Evolutionary conservation across 2,329 filamentous ascomycete species (phyloP).

Genomic region (Helicocarpus griseus): DNA sequence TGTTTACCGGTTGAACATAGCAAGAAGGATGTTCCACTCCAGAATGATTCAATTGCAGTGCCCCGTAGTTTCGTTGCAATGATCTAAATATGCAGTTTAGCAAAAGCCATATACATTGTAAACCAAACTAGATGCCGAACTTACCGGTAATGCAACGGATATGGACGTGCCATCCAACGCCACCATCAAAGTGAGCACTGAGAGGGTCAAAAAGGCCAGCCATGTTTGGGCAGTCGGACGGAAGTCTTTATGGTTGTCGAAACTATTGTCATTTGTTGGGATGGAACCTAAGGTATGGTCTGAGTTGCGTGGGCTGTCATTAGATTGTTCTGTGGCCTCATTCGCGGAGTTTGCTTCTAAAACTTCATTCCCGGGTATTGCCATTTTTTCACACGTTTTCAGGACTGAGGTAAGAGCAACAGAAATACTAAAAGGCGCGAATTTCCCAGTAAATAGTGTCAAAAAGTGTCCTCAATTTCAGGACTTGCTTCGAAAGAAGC

Average conservation of each 20-base stretch:
- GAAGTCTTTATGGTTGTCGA: slow-evolving; percentile 8
- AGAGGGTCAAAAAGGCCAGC: slow-evolving; percentile 43
- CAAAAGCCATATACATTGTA: not conserved
- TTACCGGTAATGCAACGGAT: slow-evolving; percentile 48
- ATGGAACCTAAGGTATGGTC: not conserved
- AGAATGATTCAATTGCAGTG: slow-evolving; percentile 55
- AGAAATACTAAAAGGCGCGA: no score
- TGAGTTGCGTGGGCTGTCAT: not conserved
- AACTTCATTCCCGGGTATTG: not conserved
- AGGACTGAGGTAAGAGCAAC: no score
- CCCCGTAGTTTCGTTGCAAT: slow-evolving; percentile 45
- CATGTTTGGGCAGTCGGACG: slow-evolving; percentile 25
- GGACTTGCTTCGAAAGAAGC: no score
- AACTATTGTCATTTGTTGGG: not conserved
- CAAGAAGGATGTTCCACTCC: slow-evolving; percentile 61
- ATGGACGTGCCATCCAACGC: slow-evolving; percentile 58
- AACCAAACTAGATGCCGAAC: not conserved
- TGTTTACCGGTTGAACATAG: slow-evolving; percentile 46
- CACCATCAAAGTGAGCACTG: slow-evolving; percentile 50
- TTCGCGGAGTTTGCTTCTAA: not conserved
- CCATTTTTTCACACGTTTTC: no score
- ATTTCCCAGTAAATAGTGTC: not conserved
- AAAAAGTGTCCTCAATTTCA: not conserved
- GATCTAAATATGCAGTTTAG: slow-evolving; percentile 20
- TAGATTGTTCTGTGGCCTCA: not conserved